Base-by-base conservation (phyloP, 257 asterid species). In the Ehretia macrophylla region DNA sequence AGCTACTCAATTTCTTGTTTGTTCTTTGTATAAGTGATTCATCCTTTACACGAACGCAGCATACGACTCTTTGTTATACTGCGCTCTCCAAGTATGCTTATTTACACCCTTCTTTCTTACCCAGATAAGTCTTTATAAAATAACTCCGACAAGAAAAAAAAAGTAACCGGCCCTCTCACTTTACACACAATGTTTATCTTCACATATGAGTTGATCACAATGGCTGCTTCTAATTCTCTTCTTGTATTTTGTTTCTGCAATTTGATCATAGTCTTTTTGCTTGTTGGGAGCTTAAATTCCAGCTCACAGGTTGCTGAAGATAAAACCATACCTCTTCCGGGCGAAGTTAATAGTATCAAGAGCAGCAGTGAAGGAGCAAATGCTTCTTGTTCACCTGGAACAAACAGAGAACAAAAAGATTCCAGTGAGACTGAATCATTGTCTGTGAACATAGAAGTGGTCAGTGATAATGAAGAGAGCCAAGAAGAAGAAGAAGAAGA, bases 201-300 rank as follows among this genome's bases (percentile, higher is more conserved):
- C 58, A 76, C 88, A 19, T 32, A 75, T 37, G 88, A 82, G 53
- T 45, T 81, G 63, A 74, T 90, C 77, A 55, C 56, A 62, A 22
- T 79, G 11, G 88, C 84, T 27, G 70, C 87, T 66, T 81, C 88
- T 17, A 78, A 78, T 60, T 78, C 95, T 66, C 81, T 66, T 10
- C 64, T 77, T 37, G 73, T 72, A 49, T 86, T 86, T 61, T 85
- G 87, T 56, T 74, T 81, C 37, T 84, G 82, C 74, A 84, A 86
- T 71, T 63, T 86, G 39, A 76, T 90, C 68, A 81, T 82, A 10
- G 83, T 69, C 19, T 23, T 84, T 60, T 64, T 89, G 21, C 72
- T 86, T 13, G 58, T 82, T 21, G 76, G 73, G 16, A 64, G 74
- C 67, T 72, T 75, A 35, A 78, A 68, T 39, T 50, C 76, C 49